Percentiles rank a stretch among this genome's conserved stretches.
phyloP scores from a whole-genome alignment of 192 early-diverging fungal species.

The Ambispora gerdemannii region DNA sequence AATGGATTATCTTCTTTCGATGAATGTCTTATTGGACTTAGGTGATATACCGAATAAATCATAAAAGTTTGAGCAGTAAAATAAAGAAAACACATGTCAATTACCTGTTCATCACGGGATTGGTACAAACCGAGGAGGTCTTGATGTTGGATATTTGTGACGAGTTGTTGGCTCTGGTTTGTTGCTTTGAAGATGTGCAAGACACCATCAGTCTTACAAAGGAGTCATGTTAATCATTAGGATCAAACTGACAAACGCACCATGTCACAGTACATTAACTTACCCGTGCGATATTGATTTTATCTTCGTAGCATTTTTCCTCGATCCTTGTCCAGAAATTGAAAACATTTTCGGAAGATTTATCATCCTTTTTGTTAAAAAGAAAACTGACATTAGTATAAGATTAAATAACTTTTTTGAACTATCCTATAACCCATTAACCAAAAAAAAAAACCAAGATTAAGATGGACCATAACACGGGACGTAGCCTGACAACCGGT shows the following conservation, averaged over 20 bases:
- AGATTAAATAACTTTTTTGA: too few relatives aligned
- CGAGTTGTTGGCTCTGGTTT: slow-evolving; percentile 16
- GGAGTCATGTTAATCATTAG: neutral
- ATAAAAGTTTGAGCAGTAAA: neutral
- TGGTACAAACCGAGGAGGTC: slow-evolving; percentile 1
- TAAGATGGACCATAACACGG: slow-evolving; percentile 1
- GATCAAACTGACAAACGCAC: neutral
- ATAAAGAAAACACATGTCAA: neutral
- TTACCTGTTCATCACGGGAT: slow-evolving; percentile 13
- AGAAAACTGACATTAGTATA: too few relatives aligned
- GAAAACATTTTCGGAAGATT: too few relatives aligned
- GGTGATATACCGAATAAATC: too few relatives aligned
- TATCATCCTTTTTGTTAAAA: too few relatives aligned
- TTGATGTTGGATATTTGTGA: slow-evolving; percentile 20
- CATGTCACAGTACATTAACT: slow-evolving; percentile 9
- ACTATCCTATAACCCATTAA: neutral
- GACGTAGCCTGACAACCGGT: slow-evolving; percentile 7
- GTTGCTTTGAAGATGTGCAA: slow-evolving; percentile 18
- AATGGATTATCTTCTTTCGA: neutral
- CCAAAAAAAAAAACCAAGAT: neutral
- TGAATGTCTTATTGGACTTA: neutral
- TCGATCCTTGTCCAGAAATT: too few relatives aligned
- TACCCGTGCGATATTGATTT: slow-evolving; percentile 28
- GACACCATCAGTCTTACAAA: slow-evolving; percentile 17
- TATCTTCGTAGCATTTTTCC: slow-evolving; percentile 10